Conservation (phyloP, 805 yeast genomes). For the Wickerhamiella azymoides region DNA sequence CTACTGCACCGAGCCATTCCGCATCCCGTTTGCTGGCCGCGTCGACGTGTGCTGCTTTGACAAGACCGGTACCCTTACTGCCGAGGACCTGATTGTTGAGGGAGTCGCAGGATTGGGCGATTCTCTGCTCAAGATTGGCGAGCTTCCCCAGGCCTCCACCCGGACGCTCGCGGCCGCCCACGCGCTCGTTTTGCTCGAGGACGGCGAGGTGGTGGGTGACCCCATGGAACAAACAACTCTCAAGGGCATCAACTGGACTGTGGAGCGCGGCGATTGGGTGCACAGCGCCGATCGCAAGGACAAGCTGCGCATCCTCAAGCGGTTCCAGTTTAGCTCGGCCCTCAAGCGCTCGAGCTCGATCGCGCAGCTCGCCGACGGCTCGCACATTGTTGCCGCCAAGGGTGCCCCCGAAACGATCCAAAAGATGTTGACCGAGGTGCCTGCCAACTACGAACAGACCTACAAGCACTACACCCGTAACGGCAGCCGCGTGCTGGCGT, state of each 20-base stretch:
- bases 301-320: conserved; percentile 63
- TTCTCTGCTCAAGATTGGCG: conserved; percentile 41
- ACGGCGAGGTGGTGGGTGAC: conserved; percentile 96
- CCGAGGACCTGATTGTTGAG: conserved; percentile 90
- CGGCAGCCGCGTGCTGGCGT: conserved; percentile 93
- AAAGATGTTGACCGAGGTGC: conserved; percentile 56
- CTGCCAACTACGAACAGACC: conserved; percentile 66
- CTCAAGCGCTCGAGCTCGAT: conserved; percentile 89
- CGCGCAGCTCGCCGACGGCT: conserved; percentile 39
- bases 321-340: conserved; percentile 94
- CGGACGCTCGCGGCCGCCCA: conserved; percentile 87
- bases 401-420: conserved; percentile 98
- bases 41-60: conserved; percentile 97
- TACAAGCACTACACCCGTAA: conserved; percentile 85
- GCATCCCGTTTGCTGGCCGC: conserved; percentile 96
- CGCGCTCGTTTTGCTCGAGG: conserved; percentile 85
- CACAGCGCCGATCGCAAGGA: conserved; percentile 33
- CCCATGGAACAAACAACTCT: conserved; percentile 98
- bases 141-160: conserved; percentile 56
- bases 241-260: conserved; percentile 72
- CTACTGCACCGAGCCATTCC: conserved; percentile 95
- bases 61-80: conserved; percentile 95
- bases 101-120: conserved; percentile 75
- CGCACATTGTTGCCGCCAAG: conserved; percentile 69
- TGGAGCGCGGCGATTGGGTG: conserved; percentile 62